Conservation (phyloP, 306 rosid species). For the Phaseolus lunatus region DNA sequence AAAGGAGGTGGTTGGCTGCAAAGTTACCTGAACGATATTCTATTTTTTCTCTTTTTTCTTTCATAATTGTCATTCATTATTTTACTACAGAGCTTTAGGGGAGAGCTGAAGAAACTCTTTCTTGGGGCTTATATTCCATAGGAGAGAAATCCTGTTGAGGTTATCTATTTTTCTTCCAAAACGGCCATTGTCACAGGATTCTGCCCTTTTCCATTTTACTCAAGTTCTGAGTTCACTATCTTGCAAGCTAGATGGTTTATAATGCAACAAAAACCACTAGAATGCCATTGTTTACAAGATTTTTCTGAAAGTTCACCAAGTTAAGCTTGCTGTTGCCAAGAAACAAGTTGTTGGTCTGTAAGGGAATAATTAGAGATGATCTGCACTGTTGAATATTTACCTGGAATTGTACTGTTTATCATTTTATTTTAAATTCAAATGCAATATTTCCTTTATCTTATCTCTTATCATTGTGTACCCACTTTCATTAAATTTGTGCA, state of each 20-base stretch:
- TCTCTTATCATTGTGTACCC: not conserved
- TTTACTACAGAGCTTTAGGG: constrained; percentile 48
- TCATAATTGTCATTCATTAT: constrained; percentile 51
- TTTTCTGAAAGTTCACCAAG: constrained; percentile 40
- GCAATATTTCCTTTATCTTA: not conserved
- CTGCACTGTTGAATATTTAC: constrained; percentile 39
- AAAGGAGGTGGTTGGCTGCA: constrained; percentile 17
- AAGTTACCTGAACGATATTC: constrained; percentile 41
- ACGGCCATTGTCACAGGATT: constrained; percentile 43
- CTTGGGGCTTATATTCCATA: constrained; percentile 46
- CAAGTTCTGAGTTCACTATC: not conserved
- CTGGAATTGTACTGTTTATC: constrained; percentile 30
- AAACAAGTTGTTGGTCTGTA: constrained; percentile 11
- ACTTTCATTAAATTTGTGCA: not conserved
- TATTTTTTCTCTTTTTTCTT: constrained; percentile 23
- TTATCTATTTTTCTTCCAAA: constrained; percentile 50
- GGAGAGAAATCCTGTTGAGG: constrained; percentile 47
- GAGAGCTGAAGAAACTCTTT: constrained; percentile 43
- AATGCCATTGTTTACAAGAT: constrained; percentile 31
- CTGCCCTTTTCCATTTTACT: constrained; percentile 11
- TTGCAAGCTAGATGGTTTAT: constrained; percentile 41
- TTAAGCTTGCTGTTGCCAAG: constrained; percentile 27
- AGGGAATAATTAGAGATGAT: constrained; percentile 42
- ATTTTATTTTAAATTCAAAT: constrained; percentile 39
- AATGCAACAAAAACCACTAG: constrained; percentile 41